phyloP scores from a whole-genome alignment of 345 rosid genomes.

The Brassica napus region Da-Ae NC_063452.1:3817501-3818000 shows the following conservation, averaged over 20 bases:
- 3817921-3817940: neutral
- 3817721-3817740: neutral
- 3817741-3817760: neutral
- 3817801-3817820: neutral
- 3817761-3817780: neutral
- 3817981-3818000: neutral
- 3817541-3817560: neutral
- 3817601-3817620: slow-evolving; percentile 61
- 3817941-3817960: neutral
- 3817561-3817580: neutral
- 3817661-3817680: slow-evolving; percentile 63
- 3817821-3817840: neutral
- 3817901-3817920: neutral
- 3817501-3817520: slow-evolving; percentile 49
- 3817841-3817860: neutral
- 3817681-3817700: slow-evolving; percentile 79
- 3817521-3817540: neutral
- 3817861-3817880: neutral
- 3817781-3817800: neutral
- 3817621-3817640: slow-evolving; percentile 65
- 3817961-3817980: neutral
- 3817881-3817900: neutral
- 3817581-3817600: slow-evolving; percentile 47
- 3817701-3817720: neutral
- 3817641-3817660: slow-evolving; percentile 64